phyloP scores from a whole-genome alignment of 495 filamentous ascomycete species.

The Pseudomonodictys pantanalensis region DNA sequence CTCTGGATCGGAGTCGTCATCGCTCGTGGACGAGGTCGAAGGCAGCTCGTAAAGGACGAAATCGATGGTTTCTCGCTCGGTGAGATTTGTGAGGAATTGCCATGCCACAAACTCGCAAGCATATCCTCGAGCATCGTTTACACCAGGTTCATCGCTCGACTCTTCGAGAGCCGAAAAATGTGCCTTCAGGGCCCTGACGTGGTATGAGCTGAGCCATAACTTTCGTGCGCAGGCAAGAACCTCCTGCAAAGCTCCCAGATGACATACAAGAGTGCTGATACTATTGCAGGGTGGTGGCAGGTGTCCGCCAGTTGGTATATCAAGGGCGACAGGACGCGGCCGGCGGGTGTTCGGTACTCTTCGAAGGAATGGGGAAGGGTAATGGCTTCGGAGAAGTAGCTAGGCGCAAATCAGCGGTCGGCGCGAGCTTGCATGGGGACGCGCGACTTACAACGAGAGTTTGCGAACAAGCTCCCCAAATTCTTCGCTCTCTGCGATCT shows the following conservation, averaged over 20 bases:
- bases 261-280: conserved; percentile 74
- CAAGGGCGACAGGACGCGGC: conserved; percentile 61
- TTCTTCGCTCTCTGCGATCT: conserved; percentile 61
- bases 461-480: conserved; percentile 67
- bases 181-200: conserved; percentile 70
- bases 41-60: conserved; percentile 80
- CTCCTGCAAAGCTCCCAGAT: too few relatives aligned
- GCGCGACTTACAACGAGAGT: conserved; percentile 58
- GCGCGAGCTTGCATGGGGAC: too few relatives aligned
- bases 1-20: conserved; percentile 2
- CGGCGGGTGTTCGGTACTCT: conserved; percentile 67
- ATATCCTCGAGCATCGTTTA: conserved; percentile 73
- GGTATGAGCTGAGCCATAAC: conserved; percentile 3
- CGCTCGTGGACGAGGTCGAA: conserved; percentile 21
- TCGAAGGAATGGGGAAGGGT: conserved; percentile 72
- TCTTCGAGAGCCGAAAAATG: conserved; percentile 48
- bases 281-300: conserved; percentile 69
- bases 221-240: too few relatives aligned
- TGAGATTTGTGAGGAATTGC: conserved; percentile 76
- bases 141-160: conserved; percentile 59
- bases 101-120: conserved; percentile 92
- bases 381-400: conserved; percentile 65
- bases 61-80: conserved; percentile 77
- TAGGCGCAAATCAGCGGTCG: conserved; percentile 34
- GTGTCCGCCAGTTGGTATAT: conserved; percentile 62